These are phyloP conservation scores for Hyaloperonospora arabidopsidis DNA, from an alignment of 352 stramenopile genomes.

Conservation along the genomic window DNA sequence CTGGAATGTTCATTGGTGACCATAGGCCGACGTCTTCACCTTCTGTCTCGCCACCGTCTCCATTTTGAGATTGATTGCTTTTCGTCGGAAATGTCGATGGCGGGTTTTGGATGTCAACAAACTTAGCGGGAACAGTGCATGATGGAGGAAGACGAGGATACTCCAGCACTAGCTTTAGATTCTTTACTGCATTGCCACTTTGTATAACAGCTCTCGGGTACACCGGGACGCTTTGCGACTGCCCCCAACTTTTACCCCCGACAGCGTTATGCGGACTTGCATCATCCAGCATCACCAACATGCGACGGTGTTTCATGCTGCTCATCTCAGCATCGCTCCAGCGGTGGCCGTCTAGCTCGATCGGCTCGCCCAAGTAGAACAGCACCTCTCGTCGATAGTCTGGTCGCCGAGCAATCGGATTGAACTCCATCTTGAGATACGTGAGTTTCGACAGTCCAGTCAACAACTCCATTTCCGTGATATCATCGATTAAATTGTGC, in stretches of 20 bases:
- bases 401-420: constrained; percentile 56
- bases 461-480: constrained; percentile 52
- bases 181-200: constrained; percentile 18
- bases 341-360: constrained; percentile 54
- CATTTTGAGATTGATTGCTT: constrained; percentile 7
- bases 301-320: constrained; percentile 65
- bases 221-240: constrained; percentile 13
- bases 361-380: constrained; percentile 59
- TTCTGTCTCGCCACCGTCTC: constrained; percentile 1
- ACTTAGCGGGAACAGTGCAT: constrained; percentile 23
- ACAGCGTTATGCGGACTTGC: not conserved
- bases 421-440: constrained; percentile 57
- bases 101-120: constrained; percentile 42
- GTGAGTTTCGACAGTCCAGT: constrained; percentile 32
- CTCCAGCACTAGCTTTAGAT: constrained; percentile 33
- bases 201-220: constrained; percentile 23
- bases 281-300: constrained; percentile 25
- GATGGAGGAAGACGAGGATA: constrained; percentile 31
- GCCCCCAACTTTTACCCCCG: constrained; percentile 17
- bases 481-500: constrained; percentile 48
- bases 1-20: not conserved
- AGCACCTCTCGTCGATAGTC: constrained; percentile 78
- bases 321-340: constrained; percentile 58
- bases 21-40: not conserved
- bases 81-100: constrained; percentile 27